Evolutionary conservation across 352 stramenopile species (phyloP).

Genomic region (Pythium oligandrum): DNA sequence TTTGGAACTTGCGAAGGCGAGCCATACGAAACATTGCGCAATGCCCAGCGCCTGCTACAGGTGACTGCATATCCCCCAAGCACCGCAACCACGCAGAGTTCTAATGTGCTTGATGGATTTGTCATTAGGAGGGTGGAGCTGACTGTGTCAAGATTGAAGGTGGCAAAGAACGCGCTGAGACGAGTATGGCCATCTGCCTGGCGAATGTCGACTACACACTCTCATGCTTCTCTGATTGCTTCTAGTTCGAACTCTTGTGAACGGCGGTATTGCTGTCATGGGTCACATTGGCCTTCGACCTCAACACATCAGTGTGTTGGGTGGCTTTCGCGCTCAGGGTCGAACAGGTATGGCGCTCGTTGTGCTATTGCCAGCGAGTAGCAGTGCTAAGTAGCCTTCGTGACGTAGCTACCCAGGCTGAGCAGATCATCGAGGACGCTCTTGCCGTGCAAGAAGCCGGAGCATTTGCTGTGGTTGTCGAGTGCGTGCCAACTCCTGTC

Average conservation of each 20-base stretch:
- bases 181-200: constrained; percentile 28
- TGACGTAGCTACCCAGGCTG: constrained; percentile 60
- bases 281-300: constrained; percentile 97
- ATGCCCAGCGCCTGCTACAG: constrained; percentile 93
- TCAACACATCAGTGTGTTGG: constrained; percentile 94
- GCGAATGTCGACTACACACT: not conserved
- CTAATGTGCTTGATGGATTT: not conserved
- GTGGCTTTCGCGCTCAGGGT: constrained; percentile 95
- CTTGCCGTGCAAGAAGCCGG: constrained; percentile 94
- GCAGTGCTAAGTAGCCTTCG: too few species aligned
- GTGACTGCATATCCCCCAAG: constrained; percentile 30
- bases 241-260: constrained; percentile 62
- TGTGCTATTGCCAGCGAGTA: too few species aligned
- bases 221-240: constrained; percentile 8
- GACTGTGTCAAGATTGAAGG: constrained; percentile 99
- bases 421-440: constrained; percentile 95
- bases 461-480: constrained; percentile 91
- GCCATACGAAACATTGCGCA: constrained; percentile 90
- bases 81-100: not conserved
- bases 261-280: constrained; percentile 95
- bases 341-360: constrained; percentile 73
- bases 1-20: constrained; percentile 96
- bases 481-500: constrained; percentile 87
- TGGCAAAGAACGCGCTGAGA: constrained; percentile 75
- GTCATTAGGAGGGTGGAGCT: constrained; percentile 89